A percentile compares a stretch with the other conserved stretches of the same genome.
Evolutionary conservation across 805 yeast genomes (phyloP).

Genomic region (Myxozyma kluyveri): DNA sequence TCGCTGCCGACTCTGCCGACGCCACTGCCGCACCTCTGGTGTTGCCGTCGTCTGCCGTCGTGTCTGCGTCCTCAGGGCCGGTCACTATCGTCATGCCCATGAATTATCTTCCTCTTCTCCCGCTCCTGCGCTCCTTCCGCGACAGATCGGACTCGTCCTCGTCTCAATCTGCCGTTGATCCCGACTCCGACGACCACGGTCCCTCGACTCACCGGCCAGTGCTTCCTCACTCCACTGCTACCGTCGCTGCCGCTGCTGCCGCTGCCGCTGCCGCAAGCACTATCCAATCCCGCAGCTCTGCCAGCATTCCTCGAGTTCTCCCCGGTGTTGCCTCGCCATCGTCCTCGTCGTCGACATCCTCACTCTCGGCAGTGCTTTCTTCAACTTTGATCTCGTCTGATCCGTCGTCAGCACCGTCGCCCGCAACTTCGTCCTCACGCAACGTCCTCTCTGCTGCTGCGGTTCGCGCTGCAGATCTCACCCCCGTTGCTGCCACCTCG

Average conservation of each 20-base stretch:
- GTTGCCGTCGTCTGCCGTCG: no score
- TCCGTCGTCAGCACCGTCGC: neutral
- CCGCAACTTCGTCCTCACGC: slow-evolving; percentile 1
- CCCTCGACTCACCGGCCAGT: neutral
- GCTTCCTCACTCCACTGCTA: neutral
- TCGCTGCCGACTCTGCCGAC: neutral
- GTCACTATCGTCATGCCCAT: slow-evolving; percentile 1
- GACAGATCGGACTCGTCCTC: slow-evolving; percentile 10
- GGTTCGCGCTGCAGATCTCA: neutral
- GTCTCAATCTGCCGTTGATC: no score
- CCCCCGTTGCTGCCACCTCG: neutral
- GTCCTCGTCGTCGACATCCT: slow-evolving; percentile 3
- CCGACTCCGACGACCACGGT: neutral
- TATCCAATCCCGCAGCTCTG: neutral
- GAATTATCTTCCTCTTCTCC: slow-evolving; percentile 26
- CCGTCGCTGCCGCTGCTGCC: neutral
- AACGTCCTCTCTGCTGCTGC: neutral
- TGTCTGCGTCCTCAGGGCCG: neutral
- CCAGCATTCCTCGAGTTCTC: slow-evolving; percentile 6
- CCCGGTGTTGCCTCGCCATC: slow-evolving; percentile 2
- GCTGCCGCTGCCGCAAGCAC: neutral
- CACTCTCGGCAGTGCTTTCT: neutral
- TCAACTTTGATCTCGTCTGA: neutral
- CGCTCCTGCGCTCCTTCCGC: slow-evolving; percentile 24
- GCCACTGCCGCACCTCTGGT: no score